phyloP scores from a whole-genome alignment of 345 rosid species.

The Bruguiera parviflora region DNA sequence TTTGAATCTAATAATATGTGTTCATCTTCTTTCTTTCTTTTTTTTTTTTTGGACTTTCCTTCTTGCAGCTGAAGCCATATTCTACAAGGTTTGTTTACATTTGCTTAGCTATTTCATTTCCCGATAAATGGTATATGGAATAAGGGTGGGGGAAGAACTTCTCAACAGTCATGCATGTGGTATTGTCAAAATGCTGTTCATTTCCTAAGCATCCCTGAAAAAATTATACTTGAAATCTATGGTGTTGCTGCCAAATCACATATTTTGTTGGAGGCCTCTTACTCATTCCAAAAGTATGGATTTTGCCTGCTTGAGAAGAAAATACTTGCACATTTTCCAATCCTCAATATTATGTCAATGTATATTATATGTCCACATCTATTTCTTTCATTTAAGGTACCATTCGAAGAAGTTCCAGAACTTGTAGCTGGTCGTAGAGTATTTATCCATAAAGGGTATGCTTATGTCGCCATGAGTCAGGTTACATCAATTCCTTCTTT shows the following conservation, averaged over 20 bases:
- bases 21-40: not conserved
- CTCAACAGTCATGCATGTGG: not conserved
- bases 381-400: constrained; percentile 52
- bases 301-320: constrained; percentile 1
- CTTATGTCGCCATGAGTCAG: constrained; percentile 88
- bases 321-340: not conserved
- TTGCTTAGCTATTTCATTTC: constrained; percentile 12
- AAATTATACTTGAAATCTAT: not conserved
- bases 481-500: constrained; percentile 16
- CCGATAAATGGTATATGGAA: not conserved
- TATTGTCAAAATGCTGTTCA: not conserved
- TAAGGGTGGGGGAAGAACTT: not conserved
- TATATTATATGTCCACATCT: not conserved
- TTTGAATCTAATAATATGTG: constrained; percentile 3
- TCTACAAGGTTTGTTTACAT: constrained; percentile 59
- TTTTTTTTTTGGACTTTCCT: constrained; percentile 16
- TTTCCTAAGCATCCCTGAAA: not conserved
- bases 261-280: not conserved
- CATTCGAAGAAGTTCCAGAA: constrained; percentile 96
- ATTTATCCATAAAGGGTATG: constrained; percentile 62
- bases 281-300: not conserved
- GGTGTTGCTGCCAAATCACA: not conserved
- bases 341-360: not conserved
- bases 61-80: constrained; percentile 55
- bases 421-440: constrained; percentile 82